Evolutionary conservation across 2,329 filamentous ascomycete species (phyloP).

Genomic region (Atkinsonella hypoxylon): DNA sequence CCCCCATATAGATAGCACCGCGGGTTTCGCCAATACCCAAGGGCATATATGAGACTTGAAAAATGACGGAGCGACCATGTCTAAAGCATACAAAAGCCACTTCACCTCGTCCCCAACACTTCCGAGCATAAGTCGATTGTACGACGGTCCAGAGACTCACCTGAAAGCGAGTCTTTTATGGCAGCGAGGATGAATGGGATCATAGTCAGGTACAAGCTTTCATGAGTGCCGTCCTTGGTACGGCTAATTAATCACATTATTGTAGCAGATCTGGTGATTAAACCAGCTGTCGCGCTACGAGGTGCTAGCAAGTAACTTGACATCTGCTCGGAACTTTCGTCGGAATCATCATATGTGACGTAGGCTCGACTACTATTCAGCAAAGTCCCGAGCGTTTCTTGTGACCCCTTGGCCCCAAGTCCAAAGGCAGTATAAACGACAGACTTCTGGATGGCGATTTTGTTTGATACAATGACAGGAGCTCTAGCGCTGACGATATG

Average conservation of each 20-base stretch:
- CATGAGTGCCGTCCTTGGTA: neutral
- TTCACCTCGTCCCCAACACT: too few species aligned
- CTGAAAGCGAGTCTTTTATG: neutral
- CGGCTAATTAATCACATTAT: too few species aligned
- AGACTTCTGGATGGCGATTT: neutral
- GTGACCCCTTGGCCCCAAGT: neutral
- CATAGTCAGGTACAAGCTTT: neutral
- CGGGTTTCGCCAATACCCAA: too few species aligned
- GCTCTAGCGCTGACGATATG: neutral
- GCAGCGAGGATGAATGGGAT: neutral
- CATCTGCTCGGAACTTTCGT: neutral
- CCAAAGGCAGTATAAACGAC: neutral
- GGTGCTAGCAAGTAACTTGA: neutral
- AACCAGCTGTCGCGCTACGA: too few species aligned
- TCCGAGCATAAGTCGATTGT: too few species aligned
- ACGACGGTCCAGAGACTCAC: too few species aligned
- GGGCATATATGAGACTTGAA: neutral
- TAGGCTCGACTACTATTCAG: neutral
- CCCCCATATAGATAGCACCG: too few species aligned
- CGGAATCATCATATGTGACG: neutral
- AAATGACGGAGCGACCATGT: neutral
- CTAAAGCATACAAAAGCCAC: neutral
- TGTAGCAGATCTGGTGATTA: too few species aligned
- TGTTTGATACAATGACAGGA: neutral
- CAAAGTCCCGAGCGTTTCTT: neutral